These are phyloP conservation scores for Schizophyllum amplum DNA, from an alignment of 1,284 basidiomycete genomes.

Conservation along the genomic window DNA sequence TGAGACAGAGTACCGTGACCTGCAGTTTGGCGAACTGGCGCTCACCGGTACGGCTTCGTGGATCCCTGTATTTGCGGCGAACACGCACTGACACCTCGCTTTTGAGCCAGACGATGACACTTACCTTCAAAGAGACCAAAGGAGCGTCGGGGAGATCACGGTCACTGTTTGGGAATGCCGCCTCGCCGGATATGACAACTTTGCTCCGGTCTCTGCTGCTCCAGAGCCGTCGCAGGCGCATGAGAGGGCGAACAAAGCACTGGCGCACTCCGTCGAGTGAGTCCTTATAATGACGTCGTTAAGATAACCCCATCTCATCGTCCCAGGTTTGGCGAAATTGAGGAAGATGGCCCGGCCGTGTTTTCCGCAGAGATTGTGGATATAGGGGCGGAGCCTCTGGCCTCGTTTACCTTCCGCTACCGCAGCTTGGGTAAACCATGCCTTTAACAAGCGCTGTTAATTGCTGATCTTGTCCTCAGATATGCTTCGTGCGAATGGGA, in stretches of 20 bases:
- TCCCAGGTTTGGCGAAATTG: background rate
- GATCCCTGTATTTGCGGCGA: background rate
- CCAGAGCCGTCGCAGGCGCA: background rate
- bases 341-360: background rate
- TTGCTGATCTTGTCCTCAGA: background rate
- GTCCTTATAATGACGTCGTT: too few relatives aligned
- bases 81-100: background rate
- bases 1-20: background rate
- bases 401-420: background rate
- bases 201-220: background rate
- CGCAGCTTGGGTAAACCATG: background rate
- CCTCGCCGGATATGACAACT: background rate
- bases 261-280: background rate
- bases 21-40: background rate
- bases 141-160: background rate
- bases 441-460: background rate
- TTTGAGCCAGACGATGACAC: background rate
- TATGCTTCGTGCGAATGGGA: background rate
- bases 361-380: background rate
- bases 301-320: background rate
- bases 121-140: background rate
- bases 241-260: background rate
- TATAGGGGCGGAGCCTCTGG: background rate
- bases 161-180: background rate
- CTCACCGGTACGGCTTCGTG: background rate